Evolutionary conservation across 306 rosid genomes (phyloP).

Genomic region (Cucurbita moschata): DNA sequence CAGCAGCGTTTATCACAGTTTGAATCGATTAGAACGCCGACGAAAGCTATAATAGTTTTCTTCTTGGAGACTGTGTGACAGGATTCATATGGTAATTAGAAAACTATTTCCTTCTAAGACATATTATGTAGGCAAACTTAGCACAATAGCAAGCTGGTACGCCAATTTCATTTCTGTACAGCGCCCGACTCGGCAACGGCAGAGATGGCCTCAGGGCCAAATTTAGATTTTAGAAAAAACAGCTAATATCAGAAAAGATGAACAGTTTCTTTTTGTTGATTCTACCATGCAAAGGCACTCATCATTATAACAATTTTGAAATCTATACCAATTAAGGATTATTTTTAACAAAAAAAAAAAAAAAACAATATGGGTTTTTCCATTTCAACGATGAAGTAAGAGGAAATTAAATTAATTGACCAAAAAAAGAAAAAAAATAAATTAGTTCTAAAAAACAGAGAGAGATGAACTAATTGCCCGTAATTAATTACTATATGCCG

Average conservation of each 20-base stretch:
- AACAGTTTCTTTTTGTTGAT: conserved; percentile 24
- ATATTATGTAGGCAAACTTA: neutral
- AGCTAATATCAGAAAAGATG: conserved; percentile 12
- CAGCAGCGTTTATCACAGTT: neutral
- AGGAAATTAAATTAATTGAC: neutral
- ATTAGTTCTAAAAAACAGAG: neutral
- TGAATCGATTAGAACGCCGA: neutral
- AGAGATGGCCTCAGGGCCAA: conserved; percentile 14
- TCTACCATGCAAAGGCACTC: conserved; percentile 4
- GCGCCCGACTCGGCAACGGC: conserved; percentile 25
- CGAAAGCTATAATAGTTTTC: neutral
- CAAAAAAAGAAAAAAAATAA: neutral
- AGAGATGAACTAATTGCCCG: neutral
- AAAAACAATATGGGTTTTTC: neutral
- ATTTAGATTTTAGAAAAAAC: conserved; percentile 25
- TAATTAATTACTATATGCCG: neutral
- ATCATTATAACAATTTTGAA: neutral
- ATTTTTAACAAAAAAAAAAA: neutral
- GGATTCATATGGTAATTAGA: neutral
- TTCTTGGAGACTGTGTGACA: neutral
- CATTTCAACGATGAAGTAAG: neutral
- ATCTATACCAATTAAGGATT: neutral
- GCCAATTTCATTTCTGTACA: neutral
- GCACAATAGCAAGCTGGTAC: neutral
- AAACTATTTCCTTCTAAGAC: neutral